Evolutionary conservation across 1,284 basidiomycete species (phyloP).

Genomic region (Sanghuangporus baumii): DNA sequence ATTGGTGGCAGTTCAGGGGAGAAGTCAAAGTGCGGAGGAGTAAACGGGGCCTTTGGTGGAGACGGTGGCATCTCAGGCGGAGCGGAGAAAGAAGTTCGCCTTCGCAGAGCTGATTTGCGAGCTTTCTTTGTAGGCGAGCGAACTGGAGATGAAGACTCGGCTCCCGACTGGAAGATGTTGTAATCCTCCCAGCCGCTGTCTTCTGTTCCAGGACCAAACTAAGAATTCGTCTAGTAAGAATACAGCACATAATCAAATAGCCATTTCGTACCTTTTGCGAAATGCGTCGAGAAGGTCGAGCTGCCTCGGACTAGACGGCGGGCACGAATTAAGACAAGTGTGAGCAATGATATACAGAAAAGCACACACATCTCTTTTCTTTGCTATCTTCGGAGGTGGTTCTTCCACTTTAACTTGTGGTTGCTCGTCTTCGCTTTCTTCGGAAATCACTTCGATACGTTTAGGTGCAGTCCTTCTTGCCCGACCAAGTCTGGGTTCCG

Average conservation of each 20-base stretch:
- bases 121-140: constrained; percentile 51
- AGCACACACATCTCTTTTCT: constrained; percentile 9
- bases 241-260: background rate
- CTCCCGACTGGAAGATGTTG: constrained; percentile 78
- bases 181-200: constrained; percentile 84
- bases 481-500: constrained; percentile 59
- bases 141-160: constrained; percentile 68
- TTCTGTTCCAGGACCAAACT: constrained; percentile 28
- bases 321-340: background rate
- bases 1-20: constrained; percentile 47
- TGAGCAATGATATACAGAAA: background rate
- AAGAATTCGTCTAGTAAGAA: constrained; percentile 22
- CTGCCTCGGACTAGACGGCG: constrained; percentile 1
- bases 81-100: constrained; percentile 65
- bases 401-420: constrained; percentile 31
- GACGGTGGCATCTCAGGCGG: constrained; percentile 51
- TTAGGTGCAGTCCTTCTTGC: constrained; percentile 29
- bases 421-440: constrained; percentile 77
- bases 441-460: constrained; percentile 44
- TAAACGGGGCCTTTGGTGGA: constrained; percentile 19
- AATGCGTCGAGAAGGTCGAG: constrained; percentile 11
- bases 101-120: constrained; percentile 38
- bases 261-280: constrained; percentile 8
- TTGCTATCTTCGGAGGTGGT: constrained; percentile 8
- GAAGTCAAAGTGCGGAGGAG: constrained; percentile 46